Conservation (phyloP, 2,329 filamentous ascomycete species). For the Microdochium trichocladiopsis region DNA sequence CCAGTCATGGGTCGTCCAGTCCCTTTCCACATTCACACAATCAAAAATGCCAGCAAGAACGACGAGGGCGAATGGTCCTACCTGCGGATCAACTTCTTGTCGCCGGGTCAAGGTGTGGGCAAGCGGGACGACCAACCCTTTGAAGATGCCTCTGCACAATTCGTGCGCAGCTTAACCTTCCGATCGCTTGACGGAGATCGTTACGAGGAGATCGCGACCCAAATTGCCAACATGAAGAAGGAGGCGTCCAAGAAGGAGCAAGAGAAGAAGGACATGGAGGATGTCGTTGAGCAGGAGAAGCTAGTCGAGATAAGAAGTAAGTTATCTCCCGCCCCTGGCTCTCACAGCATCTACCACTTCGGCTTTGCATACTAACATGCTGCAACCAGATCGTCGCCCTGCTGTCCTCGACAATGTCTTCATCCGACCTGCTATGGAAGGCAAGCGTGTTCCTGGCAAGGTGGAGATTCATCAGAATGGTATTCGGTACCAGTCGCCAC, state of each 20-base stretch:
- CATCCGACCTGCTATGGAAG: constrained; percentile 89
- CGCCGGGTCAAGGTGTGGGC: constrained; percentile 93
- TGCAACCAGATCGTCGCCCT: constrained; percentile 69
- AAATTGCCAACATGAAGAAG: constrained; percentile 95
- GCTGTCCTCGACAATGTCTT: constrained; percentile 90
- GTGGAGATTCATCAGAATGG: constrained; percentile 98
- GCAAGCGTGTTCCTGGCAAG: constrained; percentile 91
- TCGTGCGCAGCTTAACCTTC: constrained; percentile 92
- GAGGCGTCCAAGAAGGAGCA: constrained; percentile 87
- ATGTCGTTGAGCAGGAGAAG: constrained; percentile 98
- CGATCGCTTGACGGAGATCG: constrained; percentile 82
- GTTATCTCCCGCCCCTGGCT: too few relatives aligned
- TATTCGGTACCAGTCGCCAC: constrained; percentile 84
- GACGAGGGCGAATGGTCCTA: constrained; percentile 93
- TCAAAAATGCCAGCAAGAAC: constrained; percentile 98
- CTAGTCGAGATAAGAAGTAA: constrained; percentile 86
- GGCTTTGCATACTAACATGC: constrained; percentile 28
- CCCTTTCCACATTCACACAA: constrained; percentile 94
- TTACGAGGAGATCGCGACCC: constrained; percentile 83
- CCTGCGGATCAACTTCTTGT: constrained; percentile 93
- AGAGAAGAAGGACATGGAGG: constrained; percentile 99
- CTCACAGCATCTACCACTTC: not conserved
- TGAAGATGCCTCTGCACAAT: constrained; percentile 92
- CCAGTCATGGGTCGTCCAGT: constrained; percentile 97
- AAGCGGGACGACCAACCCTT: constrained; percentile 97